phyloP scores from a whole-genome alignment of 495 filamentous ascomycete genomes.

The Ascodesmis nigricans region DNA sequence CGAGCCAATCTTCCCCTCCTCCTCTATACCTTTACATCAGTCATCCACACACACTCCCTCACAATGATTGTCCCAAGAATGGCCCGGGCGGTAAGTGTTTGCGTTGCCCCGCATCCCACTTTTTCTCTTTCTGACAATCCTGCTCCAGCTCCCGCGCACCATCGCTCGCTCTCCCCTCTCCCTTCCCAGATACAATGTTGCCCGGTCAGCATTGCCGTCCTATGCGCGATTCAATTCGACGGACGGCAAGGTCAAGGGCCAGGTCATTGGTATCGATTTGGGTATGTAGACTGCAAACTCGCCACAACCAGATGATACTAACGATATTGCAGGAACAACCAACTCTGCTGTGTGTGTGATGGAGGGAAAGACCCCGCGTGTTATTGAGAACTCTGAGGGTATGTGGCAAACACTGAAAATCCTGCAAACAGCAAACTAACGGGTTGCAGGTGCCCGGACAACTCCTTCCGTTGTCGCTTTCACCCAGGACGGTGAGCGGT shows the following conservation, averaged over 20 bases:
- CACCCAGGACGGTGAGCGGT: slow-evolving; percentile 85
- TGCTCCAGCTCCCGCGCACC: slow-evolving; percentile 42
- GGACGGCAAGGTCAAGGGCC: slow-evolving; percentile 75
- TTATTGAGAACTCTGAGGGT: slow-evolving; percentile 97
- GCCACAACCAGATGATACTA: slow-evolving; percentile 2
- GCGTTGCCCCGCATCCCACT: slow-evolving; percentile 4
- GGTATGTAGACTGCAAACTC: slow-evolving; percentile 36
- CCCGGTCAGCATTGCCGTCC: slow-evolving; percentile 34
- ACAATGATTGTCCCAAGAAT: slow-evolving; percentile 44
- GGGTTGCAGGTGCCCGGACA: slow-evolving; percentile 56
- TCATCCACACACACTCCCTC: no score
- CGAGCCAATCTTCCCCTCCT: no score
- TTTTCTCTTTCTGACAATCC: slow-evolving; percentile 1
- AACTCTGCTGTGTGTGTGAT: slow-evolving; percentile 96
- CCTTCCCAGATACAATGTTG: slow-evolving; percentile 32
- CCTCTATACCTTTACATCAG: no score
- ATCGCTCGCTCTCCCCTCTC: slow-evolving; percentile 29
- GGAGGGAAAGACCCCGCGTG: slow-evolving; percentile 86
- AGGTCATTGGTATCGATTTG: slow-evolving; percentile 96
- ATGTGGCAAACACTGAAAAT: slow-evolving; percentile 25
- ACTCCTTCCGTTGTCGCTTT: slow-evolving; percentile 96
- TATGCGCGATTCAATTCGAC: slow-evolving; percentile 65
- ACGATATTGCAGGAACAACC: slow-evolving; percentile 47
- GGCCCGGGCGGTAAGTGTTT: slow-evolving; percentile 47
- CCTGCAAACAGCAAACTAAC: slow-evolving; percentile 1